phyloP scores from a whole-genome alignment of 2,329 filamentous ascomycete species.

The Mycogone perniciosa region DNA sequence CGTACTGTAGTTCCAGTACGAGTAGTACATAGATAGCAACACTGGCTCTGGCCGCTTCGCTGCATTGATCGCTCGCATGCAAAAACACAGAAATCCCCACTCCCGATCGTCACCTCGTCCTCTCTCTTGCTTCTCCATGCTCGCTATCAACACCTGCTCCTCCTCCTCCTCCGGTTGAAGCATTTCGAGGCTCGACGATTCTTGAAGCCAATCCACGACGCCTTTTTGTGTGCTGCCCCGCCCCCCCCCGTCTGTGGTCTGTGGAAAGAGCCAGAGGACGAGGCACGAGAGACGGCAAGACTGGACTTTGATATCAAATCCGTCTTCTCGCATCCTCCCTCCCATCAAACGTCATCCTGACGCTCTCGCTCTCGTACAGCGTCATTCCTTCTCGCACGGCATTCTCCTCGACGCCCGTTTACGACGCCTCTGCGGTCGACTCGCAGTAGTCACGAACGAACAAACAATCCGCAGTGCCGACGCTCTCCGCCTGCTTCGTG shows the following conservation, averaged over 20 bases:
- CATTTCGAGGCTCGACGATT: conserved; percentile 1
- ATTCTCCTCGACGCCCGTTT: background rate
- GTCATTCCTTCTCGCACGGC: too few species aligned
- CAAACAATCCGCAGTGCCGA: conserved; percentile 1
- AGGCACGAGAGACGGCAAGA: background rate
- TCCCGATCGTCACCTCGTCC: background rate
- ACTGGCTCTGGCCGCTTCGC: background rate
- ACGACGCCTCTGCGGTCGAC: background rate
- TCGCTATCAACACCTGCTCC: conserved; percentile 5
- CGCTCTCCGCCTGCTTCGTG: conserved; percentile 1
- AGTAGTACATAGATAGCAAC: too few species aligned
- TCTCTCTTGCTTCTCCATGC: conserved; percentile 9
- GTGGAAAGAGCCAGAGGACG: conserved; percentile 4
- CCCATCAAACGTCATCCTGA: background rate
- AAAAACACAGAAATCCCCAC: conserved; percentile 11
- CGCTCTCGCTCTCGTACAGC: too few species aligned
- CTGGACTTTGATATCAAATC: background rate
- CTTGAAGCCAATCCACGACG: conserved; percentile 9
- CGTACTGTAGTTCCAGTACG: background rate
- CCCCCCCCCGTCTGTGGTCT: conserved; percentile 2
- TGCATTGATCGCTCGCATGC: conserved; percentile 4
- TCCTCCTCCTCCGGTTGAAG: background rate
- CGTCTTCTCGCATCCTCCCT: background rate
- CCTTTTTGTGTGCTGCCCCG: background rate
- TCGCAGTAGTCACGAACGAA: background rate